phyloP scores from a whole-genome alignment of 192 early-diverging fungal species.

The Coemansia umbellata region DNA sequence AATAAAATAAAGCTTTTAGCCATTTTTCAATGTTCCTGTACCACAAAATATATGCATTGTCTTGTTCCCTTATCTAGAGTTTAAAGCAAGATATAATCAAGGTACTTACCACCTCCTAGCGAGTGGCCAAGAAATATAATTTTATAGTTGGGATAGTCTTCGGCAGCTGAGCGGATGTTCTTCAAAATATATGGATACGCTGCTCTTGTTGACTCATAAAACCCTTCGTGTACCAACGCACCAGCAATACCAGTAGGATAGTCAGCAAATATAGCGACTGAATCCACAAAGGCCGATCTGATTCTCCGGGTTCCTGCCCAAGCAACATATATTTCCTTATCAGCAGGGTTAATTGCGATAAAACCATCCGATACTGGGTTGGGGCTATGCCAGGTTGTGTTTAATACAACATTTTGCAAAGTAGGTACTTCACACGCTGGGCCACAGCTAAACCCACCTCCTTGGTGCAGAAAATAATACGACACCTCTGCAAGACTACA shows the following conservation, averaged over 20 bases:
- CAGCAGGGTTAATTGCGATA: constrained; percentile 22
- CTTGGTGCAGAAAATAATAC: constrained; percentile 43
- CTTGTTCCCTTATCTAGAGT: too few relatives aligned
- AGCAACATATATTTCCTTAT: constrained; percentile 46
- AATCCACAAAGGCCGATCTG: constrained; percentile 31
- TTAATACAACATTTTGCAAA: constrained; percentile 14
- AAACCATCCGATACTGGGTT: constrained; percentile 44
- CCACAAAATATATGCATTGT: too few relatives aligned
- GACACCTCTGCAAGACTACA: constrained; percentile 38
- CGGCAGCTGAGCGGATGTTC: constrained; percentile 29
- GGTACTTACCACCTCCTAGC: constrained; percentile 40
- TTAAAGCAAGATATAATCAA: too few relatives aligned
- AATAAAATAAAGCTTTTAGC: background rate
- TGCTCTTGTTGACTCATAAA: constrained; percentile 32
- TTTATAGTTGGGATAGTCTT: constrained; percentile 25
- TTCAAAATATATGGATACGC: constrained; percentile 39
- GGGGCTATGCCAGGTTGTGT: constrained; percentile 49
- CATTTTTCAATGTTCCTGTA: too few relatives aligned
- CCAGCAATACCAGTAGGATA: constrained; percentile 24
- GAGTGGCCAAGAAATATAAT: constrained; percentile 48
- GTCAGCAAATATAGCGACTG: constrained; percentile 28
- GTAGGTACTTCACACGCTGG: constrained; percentile 11
- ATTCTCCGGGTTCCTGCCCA: constrained; percentile 47
- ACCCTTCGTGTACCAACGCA: constrained; percentile 33
- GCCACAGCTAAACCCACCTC: constrained; percentile 37